Conservation (phyloP, 345 rosid species). For the Corchorus olitorius region DNA sequence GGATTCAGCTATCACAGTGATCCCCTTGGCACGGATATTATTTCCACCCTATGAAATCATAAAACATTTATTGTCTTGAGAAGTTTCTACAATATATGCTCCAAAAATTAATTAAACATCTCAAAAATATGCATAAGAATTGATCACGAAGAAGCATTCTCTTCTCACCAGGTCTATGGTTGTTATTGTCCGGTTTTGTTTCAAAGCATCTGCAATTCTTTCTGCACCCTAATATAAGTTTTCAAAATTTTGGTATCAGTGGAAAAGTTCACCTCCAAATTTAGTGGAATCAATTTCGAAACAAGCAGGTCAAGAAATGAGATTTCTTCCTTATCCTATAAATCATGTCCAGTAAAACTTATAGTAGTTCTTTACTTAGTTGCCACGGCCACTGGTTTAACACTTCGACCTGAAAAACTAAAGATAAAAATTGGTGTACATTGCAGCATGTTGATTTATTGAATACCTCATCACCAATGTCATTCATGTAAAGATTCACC, state of each 20-base stretch:
- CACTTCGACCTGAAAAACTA: background rate
- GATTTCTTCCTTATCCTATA: conserved; percentile 1
- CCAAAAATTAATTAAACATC: background rate
- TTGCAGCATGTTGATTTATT: background rate
- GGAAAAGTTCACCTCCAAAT: conserved; percentile 16
- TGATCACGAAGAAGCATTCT: conserved; percentile 5
- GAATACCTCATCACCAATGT: conserved; percentile 89
- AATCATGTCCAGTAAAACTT: background rate
- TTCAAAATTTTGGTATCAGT: conserved; percentile 18
- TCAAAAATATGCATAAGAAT: background rate
- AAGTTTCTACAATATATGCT: background rate
- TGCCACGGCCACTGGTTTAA: background rate
- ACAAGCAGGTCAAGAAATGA: background rate
- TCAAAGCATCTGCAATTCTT: conserved; percentile 82
- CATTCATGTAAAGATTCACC: conserved; percentile 97
- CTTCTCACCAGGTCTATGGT: conserved; percentile 83
- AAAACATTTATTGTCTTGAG: conserved; percentile 14
- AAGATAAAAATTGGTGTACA: background rate
- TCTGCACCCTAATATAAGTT: conserved; percentile 73
- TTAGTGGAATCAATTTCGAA: background rate
- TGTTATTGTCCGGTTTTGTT: conserved; percentile 69
- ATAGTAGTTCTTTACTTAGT: background rate
- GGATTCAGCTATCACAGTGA: conserved; percentile 69
- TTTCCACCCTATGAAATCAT: conserved; percentile 75
- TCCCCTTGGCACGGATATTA: conserved; percentile 80